These are phyloP conservation scores for Pseudomicrostroma phylloplanum DNA, from an alignment of 1,284 basidiomycete genomes.

Conservation along the genomic window DNA sequence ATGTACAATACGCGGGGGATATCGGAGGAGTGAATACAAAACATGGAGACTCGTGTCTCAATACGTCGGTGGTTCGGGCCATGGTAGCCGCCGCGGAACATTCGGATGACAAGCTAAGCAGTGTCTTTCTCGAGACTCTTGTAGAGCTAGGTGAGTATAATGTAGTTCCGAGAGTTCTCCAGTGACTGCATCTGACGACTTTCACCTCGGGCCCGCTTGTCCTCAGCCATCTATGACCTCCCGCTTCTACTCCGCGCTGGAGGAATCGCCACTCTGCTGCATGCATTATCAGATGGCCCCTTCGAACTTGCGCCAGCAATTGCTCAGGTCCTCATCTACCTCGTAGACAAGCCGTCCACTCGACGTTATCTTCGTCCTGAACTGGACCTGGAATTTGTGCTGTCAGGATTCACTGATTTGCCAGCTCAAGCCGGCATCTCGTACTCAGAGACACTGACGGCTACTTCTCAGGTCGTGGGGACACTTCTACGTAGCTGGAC, in stretches of 20 bases:
- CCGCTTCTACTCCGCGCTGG: conserved; percentile 73
- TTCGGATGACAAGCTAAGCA: conserved; percentile 78
- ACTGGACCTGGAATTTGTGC: conserved; percentile 74
- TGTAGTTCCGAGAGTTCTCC: background rate
- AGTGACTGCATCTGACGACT: background rate
- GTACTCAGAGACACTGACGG: conserved; percentile 59
- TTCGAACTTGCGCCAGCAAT: conserved; percentile 75
- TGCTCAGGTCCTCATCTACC: conserved; percentile 73
- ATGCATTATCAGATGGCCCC: conserved; percentile 80
- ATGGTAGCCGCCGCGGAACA: conserved; percentile 89
- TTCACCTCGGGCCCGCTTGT: background rate
- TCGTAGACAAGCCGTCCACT: conserved; percentile 78
- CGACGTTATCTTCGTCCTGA: conserved; percentile 73
- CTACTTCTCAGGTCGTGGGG: conserved; percentile 70
- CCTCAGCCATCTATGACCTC: conserved; percentile 68
- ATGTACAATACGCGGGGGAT: conserved; percentile 51
- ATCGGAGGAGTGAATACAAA: background rate
- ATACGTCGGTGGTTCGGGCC: conserved; percentile 59
- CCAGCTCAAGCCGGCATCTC: conserved; percentile 66
- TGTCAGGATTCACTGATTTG: conserved; percentile 58
- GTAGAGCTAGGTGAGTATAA: conserved; percentile 67
- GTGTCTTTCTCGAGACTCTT: conserved; percentile 79
- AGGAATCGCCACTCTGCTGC: conserved; percentile 78
- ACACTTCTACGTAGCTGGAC: conserved; percentile 86
- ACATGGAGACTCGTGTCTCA: conserved; percentile 9